Conservation (phyloP, 495 filamentous ascomycete species). For the Hyaloscypha hepaticicola region DNA sequence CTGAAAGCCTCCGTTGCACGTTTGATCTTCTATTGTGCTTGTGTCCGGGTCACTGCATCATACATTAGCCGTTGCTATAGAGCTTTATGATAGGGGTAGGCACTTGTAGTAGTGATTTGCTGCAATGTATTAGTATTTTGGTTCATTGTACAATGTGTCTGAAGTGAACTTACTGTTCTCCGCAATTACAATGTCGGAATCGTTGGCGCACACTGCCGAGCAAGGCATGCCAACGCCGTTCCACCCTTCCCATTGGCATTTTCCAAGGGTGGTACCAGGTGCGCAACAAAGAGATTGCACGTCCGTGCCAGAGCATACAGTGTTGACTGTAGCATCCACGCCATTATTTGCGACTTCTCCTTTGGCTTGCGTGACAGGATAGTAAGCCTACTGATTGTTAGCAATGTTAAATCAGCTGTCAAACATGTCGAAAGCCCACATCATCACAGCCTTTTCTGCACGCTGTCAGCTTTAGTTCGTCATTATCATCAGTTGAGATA, state of each 20-base stretch:
- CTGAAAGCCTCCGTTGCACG: conserved; percentile 12
- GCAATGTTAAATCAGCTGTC: background rate
- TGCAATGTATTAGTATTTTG: background rate
- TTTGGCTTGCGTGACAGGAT: conserved; percentile 8
- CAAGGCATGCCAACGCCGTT: conserved; percentile 24
- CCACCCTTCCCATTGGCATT: conserved; percentile 31
- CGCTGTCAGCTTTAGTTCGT: background rate
- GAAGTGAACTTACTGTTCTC: conserved; percentile 11
- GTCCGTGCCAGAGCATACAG: conserved; percentile 19
- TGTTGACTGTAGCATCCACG: conserved; percentile 19
- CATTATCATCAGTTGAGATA: background rate
- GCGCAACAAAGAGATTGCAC: conserved; percentile 30
- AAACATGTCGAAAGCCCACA: background rate
- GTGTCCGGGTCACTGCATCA: conserved; percentile 7
- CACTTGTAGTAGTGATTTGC: conserved; percentile 11
- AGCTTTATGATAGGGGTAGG: background rate
- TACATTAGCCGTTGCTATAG: background rate
- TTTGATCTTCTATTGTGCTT: conserved; percentile 4
- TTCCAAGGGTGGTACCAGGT: conserved; percentile 30
- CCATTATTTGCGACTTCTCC: conserved; percentile 5
- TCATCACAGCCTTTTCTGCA: conserved; percentile 7
- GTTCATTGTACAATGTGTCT: background rate
- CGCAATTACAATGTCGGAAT: conserved; percentile 2
- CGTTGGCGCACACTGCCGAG: conserved; percentile 2
- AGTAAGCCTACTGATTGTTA: background rate